Evolutionary conservation across 2,329 filamentous ascomycete species (phyloP).

Genomic region (Neopestalotiopsis sp.): DNA sequence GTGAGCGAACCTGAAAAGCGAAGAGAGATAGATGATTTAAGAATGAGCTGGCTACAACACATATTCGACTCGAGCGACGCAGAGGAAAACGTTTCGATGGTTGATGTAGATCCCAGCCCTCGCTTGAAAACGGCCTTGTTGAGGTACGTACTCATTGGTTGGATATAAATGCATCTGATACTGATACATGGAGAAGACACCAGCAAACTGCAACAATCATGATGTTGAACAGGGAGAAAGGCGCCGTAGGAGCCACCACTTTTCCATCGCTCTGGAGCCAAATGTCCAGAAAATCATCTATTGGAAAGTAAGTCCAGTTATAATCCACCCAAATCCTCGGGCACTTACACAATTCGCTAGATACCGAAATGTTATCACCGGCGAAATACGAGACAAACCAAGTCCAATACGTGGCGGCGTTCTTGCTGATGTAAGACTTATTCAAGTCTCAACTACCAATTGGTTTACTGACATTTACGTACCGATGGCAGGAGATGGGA

Average conservation of each 20-base stretch:
- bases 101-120: no score
- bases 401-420: neutral
- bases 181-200: neutral
- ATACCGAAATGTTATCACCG: slow-evolving; percentile 11
- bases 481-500: slow-evolving; percentile 8
- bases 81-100: no score
- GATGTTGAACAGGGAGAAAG: slow-evolving; percentile 2
- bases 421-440: slow-evolving; percentile 10
- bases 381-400: neutral
- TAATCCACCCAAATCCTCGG: neutral
- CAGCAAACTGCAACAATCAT: slow-evolving; percentile 5
- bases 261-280: slow-evolving; percentile 3
- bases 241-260: neutral
- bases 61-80: no score
- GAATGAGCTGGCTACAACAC: no score
- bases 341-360: neutral
- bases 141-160: no score
- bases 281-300: no score
- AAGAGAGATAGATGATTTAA: no score
- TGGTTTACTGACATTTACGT: neutral
- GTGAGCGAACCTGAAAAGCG: no score
- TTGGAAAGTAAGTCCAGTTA: neutral
- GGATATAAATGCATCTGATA: no score
- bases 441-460: neutral
- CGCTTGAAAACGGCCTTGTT: no score